phyloP scores from a whole-genome alignment of 768 basidiomycete genomes.

The Suillus luteus region DNA sequence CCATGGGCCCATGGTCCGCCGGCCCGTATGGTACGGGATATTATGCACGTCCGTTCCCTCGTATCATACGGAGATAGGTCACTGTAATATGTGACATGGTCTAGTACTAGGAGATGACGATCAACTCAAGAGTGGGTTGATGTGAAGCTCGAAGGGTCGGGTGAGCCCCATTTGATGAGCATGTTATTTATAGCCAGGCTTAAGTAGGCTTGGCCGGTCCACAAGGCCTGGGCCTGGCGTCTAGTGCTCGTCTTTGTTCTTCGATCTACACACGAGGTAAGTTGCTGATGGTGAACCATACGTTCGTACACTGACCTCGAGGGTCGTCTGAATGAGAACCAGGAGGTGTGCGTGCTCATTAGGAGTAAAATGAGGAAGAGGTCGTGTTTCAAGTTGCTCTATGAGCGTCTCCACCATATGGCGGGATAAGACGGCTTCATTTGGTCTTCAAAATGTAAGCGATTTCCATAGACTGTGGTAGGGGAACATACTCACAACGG shows the following conservation, averaged over 20 bases:
- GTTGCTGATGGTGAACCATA: conserved; percentile 8
- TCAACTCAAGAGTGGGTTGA: too few relatives aligned
- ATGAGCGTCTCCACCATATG: conserved; percentile 61
- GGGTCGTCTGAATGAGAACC: conserved; percentile 82
- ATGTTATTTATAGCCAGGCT: too few relatives aligned
- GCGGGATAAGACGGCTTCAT: conserved; percentile 62
- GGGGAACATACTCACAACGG: conserved; percentile 44
- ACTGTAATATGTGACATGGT: too few relatives aligned
- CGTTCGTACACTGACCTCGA: conserved; percentile 61
- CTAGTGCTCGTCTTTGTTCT: conserved; percentile 86
- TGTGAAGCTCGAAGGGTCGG: too few relatives aligned
- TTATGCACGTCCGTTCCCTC: too few relatives aligned
- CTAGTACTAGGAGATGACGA: too few relatives aligned
- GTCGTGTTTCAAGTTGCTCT: conserved; percentile 58
- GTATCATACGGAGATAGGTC: too few relatives aligned
- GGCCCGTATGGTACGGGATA: too few relatives aligned
- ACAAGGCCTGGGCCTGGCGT: too few relatives aligned
- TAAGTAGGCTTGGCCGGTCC: too few relatives aligned
- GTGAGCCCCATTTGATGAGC: too few relatives aligned
- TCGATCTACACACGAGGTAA: conserved; percentile 60
- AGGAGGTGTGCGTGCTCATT: conserved; percentile 85
- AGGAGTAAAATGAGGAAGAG: conserved; percentile 69
- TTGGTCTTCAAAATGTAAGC: conserved; percentile 37
- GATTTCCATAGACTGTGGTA: conserved; percentile 6
- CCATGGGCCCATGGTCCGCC: too few relatives aligned